Base-by-base conservation (phyloP, 805 yeast genomes). In the Yarrowia sp. region DNA sequence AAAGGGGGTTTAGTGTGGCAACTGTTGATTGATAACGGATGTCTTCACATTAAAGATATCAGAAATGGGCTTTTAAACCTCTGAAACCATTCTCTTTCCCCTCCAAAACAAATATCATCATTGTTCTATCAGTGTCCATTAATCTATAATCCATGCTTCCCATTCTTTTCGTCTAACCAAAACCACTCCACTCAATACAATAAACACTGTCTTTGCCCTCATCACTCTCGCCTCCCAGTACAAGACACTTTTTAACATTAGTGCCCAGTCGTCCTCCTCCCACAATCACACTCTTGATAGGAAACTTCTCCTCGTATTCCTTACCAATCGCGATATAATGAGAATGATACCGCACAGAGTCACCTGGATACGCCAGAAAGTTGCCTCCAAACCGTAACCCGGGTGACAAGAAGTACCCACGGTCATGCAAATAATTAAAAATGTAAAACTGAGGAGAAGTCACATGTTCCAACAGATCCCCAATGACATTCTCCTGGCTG, bases 101-200 rank as follows among this genome's bases (percentile, higher is more conserved):
- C n/a, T n/a, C n/a, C n/a, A n/a, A n/a, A n/a, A n/a, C n/a, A n/a
- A n/a, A n/a, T n/a, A n/a, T n/a, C n/a, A n/a, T n/a, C n/a, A n/a
- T n/a, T n/a, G n/a, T n/a, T n/a, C 28, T 22, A 22, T 22, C 28
- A 22, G 28, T 22, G 28, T 22, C 28, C 28, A n/a, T n/a, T 22
- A 22, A 22, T 22, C 28, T 47, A 47, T 32, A 47, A 22, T 47
- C n/a, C 51, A 45, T 31, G 28, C 28, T 9, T 1, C 32, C 51
- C 18, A 3, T 14, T n/a, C 48, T 8, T 4, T 11, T 13, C 38
- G 10, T 47, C 53, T 48, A 91, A 65, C 97, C 98, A 77, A 93
- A 93, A 0, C 97, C 98, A 0, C 98, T 92, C 99, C 99, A 93
- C 76, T 93, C 97, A 1, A 93, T 78, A 6, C 96, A 88, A 72